Conservation (phyloP, 371 early-diverging fungal species). For the Smittium culicis region DNA sequence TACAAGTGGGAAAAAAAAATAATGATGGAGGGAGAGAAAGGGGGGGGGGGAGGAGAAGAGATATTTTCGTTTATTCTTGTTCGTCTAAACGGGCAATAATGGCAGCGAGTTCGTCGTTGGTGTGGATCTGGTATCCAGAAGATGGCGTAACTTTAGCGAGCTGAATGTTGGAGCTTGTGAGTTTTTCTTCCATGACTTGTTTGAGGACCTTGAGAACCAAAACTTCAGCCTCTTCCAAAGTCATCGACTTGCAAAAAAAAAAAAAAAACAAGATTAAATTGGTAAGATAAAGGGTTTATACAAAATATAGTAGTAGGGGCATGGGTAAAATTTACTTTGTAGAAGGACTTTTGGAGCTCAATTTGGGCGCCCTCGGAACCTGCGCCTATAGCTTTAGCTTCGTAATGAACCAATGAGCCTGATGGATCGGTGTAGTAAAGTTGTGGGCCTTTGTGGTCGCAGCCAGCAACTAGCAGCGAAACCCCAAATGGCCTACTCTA, state of each 20-base stretch:
- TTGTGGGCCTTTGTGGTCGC: constrained; percentile 87
- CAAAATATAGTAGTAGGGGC: no score
- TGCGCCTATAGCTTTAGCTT: constrained; percentile 87
- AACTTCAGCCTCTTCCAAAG: constrained; percentile 73
- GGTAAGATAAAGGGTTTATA: no score
- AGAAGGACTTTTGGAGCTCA: constrained; percentile 91
- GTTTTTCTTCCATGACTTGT: constrained; percentile 99
- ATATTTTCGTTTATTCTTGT: no score
- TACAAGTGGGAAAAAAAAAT: no score
- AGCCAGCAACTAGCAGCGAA: constrained; percentile 92
- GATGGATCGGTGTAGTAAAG: constrained; percentile 93
- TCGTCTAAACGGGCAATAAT: constrained; percentile 15
- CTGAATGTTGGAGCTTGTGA: constrained; percentile 89
- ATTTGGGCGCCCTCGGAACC: constrained; percentile 98
- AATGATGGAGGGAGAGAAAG: no score
- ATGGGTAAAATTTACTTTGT: constrained; percentile 38
- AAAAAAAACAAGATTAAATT: no score
- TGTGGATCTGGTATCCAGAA: constrained; percentile 55
- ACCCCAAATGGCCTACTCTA: constrained; percentile 96
- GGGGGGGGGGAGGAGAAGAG: no score
- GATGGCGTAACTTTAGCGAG: constrained; percentile 61
- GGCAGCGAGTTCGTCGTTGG: constrained; percentile 47
- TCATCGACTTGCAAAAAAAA: no score
- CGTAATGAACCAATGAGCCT: constrained; percentile 49
- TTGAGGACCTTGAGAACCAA: constrained; percentile 92